phyloP scores from a whole-genome alignment of 2,329 filamentous ascomycete genomes.

The Xylariaceae sp. region DNA sequence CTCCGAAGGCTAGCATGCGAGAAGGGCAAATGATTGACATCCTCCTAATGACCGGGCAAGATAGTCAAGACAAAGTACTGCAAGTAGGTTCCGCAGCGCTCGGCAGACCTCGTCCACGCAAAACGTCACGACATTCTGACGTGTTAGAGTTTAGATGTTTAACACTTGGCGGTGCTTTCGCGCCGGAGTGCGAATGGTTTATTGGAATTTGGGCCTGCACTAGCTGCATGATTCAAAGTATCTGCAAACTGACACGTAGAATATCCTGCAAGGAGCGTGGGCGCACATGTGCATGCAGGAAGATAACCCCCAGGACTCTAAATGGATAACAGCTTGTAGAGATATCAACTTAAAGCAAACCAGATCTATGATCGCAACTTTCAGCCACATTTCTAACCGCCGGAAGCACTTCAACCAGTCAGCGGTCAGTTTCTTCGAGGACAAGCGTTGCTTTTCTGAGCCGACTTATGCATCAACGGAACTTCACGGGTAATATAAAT shows the following conservation, averaged over 20 bases:
- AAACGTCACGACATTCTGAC: slow-evolving; percentile 22
- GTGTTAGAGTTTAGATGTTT: slow-evolving; percentile 20
- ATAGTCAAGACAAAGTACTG: no score
- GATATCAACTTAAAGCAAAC: slow-evolving; percentile 5
- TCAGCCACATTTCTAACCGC: slow-evolving; percentile 8
- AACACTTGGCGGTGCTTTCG: slow-evolving; percentile 13
- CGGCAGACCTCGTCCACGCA: no score
- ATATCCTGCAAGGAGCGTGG: slow-evolving; percentile 30
- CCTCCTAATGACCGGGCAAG: no score
- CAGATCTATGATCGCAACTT: background rate
- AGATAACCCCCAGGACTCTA: slow-evolving; percentile 30
- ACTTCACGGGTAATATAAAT: slow-evolving; percentile 3
- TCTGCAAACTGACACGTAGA: slow-evolving; percentile 44
- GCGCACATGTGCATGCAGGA: slow-evolving; percentile 34
- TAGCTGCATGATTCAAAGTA: slow-evolving; percentile 26
- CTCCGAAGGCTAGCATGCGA: background rate
- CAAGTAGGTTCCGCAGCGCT: no score
- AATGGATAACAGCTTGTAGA: slow-evolving; percentile 30
- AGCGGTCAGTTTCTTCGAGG: slow-evolving; percentile 1
- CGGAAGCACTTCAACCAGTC: background rate
- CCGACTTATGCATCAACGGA: slow-evolving; percentile 1
- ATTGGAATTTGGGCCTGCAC: slow-evolving; percentile 9
- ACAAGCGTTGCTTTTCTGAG: background rate
- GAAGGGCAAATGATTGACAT: background rate
- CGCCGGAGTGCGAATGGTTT: slow-evolving; percentile 21